Conservation (phyloP, 352 stramenopile genomes). For the Phytophthora chlamydospora region DNA sequence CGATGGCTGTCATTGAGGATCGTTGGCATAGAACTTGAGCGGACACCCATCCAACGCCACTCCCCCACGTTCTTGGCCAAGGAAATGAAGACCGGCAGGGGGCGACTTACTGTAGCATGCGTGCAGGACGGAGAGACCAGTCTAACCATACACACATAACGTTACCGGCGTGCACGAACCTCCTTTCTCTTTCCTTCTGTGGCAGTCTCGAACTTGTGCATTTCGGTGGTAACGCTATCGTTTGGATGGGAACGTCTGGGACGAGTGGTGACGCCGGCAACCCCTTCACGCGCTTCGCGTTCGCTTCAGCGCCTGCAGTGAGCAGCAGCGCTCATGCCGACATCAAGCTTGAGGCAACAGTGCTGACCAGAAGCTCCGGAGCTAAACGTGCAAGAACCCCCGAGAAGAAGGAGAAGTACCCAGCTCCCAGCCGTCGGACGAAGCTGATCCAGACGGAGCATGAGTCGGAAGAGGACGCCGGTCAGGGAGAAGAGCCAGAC, state of each 20-base stretch:
- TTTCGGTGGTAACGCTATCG: slow-evolving; percentile 7
- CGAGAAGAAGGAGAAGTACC: slow-evolving; percentile 2
- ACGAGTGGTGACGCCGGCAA: slow-evolving; percentile 36
- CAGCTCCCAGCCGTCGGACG: slow-evolving; percentile 3
- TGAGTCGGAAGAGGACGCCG: background rate
- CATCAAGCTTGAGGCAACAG: slow-evolving; percentile 16
- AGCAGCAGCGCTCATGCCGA: slow-evolving; percentile 14
- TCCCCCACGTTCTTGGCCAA: background rate
- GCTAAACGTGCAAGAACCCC: slow-evolving; percentile 29
- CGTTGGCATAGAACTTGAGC: slow-evolving; percentile 41
- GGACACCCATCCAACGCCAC: slow-evolving; percentile 15
- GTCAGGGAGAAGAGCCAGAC: slow-evolving; percentile 4
- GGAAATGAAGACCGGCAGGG: slow-evolving; percentile 8
- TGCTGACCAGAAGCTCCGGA: background rate
- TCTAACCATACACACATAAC: slow-evolving; percentile 27
- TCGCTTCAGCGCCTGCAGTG: slow-evolving; percentile 19
- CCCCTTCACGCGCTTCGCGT: slow-evolving; percentile 73
- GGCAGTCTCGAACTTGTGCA: background rate
- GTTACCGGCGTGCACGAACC: slow-evolving; percentile 28
- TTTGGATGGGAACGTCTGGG: slow-evolving; percentile 18
- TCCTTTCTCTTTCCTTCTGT: background rate
- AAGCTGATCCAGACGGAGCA: slow-evolving; percentile 21
- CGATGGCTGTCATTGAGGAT: slow-evolving; percentile 28
- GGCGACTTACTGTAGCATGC: slow-evolving; percentile 6
- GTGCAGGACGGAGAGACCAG: slow-evolving; percentile 20